A percentile compares a stretch with the other conserved stretches of the same genome.
These are phyloP conservation scores for Lunularia cruciata DNA, from an alignment of 225 moss, liverwort and hornwort species.

Conservation along the genomic window DNA sequence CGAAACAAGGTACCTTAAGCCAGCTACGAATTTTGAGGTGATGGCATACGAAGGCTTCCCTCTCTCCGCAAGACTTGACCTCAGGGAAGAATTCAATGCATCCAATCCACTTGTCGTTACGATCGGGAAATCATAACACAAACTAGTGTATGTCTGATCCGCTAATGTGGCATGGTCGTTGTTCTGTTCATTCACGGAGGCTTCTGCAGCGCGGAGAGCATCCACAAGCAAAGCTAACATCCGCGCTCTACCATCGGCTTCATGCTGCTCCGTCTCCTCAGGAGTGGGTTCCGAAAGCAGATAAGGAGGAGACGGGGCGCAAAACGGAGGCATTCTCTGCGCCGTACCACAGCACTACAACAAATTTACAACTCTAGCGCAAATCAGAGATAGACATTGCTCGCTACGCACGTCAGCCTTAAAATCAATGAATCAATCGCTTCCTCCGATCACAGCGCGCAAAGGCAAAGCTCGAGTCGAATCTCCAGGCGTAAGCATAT, in stretches of 20 bases:
- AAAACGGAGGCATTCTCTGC: slow-evolving; percentile 39
- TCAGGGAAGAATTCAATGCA: slow-evolving; percentile 64
- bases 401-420: too few species aligned
- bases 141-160: slow-evolving; percentile 68
- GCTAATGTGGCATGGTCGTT: slow-evolving; percentile 27
- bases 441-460: too few species aligned
- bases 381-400: too few species aligned
- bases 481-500: too few species aligned
- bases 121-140: slow-evolving; percentile 83
- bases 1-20: slow-evolving; percentile 85
- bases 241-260: slow-evolving; percentile 22
- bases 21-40: slow-evolving; percentile 66
- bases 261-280: slow-evolving; percentile 13
- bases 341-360: too few species aligned
- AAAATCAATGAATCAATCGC: too few species aligned
- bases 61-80: slow-evolving; percentile 50
- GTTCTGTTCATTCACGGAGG: slow-evolving; percentile 40
- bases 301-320: slow-evolving; percentile 29
- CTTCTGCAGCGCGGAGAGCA: slow-evolving; percentile 56
- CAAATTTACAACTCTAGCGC: too few species aligned
- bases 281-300: slow-evolving; percentile 6
- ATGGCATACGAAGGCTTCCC: slow-evolving; percentile 64
- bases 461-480: too few species aligned
- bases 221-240: slow-evolving; percentile 47
- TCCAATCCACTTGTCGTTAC: slow-evolving; percentile 67